Percentiles rank a stretch among this genome's conserved stretches.
Conservation (phyloP, 2,329 filamentous ascomycete genomes). For the Fusarium duplospermum region DNA sequence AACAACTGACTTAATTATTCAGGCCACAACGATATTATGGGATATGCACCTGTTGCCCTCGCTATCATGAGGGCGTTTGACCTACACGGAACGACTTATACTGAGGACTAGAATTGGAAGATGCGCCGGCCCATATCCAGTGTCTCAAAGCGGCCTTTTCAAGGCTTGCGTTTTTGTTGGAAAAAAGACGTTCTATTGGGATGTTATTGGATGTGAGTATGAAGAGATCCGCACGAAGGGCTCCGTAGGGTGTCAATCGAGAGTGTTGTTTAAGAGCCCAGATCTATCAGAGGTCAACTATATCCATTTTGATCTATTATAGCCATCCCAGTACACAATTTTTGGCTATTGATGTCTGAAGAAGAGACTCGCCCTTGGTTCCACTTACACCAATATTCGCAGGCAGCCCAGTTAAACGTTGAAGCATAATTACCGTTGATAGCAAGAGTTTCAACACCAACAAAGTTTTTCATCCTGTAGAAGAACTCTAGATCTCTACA, state of each 20-base stretch:
- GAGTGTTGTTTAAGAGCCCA: background rate
- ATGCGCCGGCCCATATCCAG: background rate
- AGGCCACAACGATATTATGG: conserved; percentile 79
- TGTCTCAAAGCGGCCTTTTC: background rate
- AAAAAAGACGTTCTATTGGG: background rate
- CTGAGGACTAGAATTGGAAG: conserved; percentile 11
- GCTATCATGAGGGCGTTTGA: conserved; percentile 76
- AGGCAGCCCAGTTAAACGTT: background rate
- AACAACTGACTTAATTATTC: background rate
- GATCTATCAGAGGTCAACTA: background rate
- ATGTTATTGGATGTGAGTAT: background rate
- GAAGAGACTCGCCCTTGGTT: background rate
- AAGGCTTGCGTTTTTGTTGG: background rate
- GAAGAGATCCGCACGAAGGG: background rate
- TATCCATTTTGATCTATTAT: background rate
- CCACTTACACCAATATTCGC: background rate
- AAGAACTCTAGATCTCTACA: background rate
- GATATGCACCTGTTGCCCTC: conserved; percentile 71
- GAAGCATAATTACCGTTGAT: background rate
- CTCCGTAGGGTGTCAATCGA: background rate
- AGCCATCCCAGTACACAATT: background rate
- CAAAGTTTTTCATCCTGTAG: background rate
- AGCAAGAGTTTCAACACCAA: background rate
- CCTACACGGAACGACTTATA: conserved; percentile 48
- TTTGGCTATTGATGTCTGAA: background rate